Evolutionary conservation across 345 rosid genomes (phyloP).

Genomic region (Hirschfeldia incana): DNA sequence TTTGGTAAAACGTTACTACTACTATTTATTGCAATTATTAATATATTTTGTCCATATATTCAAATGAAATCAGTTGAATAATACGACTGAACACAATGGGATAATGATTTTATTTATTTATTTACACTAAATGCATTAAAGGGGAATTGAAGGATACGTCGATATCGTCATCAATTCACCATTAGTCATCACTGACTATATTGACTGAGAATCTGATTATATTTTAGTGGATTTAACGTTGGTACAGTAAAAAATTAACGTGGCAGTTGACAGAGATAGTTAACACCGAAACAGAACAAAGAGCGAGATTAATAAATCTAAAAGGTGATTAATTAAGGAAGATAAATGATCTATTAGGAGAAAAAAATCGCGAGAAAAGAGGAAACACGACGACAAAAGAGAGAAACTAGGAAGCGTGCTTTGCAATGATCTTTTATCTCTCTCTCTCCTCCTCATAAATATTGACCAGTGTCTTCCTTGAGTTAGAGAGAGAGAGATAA

Average conservation of each 20-base stretch:
- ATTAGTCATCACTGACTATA: slow-evolving; percentile 17
- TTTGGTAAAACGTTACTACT: not conserved
- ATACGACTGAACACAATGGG: not conserved
- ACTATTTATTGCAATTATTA: not conserved
- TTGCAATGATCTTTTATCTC: slow-evolving; percentile 31
- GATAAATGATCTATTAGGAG: slow-evolving; percentile 1
- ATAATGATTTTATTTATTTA: not conserved
- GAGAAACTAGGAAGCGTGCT: slow-evolving; percentile 41
- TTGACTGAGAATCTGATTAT: not conserved
- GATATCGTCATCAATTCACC: not conserved
- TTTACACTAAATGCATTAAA: not conserved
- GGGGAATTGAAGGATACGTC: not conserved
- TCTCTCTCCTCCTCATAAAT: slow-evolving; percentile 10
- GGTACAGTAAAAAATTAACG: not conserved
- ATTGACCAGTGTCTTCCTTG: slow-evolving; percentile 23
- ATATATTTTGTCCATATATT: too few relatives aligned
- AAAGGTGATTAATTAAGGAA: not conserved
- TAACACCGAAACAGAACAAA: not conserved
- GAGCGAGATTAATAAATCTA: not conserved
- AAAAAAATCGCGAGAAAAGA: slow-evolving; percentile 35
- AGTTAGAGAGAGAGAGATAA: slow-evolving; percentile 29
- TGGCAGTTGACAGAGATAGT: not conserved
- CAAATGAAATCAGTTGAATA: not conserved
- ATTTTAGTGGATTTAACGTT: not conserved
- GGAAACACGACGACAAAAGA: not conserved